Base-by-base conservation (phyloP, 192 early-diverging fungal species). In the Coemansia sp. region DNA sequence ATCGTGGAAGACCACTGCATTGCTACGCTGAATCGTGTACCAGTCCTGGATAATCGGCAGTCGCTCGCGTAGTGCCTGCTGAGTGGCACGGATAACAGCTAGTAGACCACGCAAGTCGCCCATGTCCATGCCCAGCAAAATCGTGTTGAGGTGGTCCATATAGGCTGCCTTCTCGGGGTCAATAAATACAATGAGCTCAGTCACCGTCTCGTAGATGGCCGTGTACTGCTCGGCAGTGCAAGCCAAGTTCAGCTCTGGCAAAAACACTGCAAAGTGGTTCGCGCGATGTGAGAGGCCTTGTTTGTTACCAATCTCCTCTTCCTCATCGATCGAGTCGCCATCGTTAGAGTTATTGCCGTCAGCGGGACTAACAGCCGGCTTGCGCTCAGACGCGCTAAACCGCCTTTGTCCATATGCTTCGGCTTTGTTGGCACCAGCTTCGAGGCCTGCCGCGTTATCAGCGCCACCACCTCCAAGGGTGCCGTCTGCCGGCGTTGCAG, bases 61-160 rank as follows among this genome's bases (percentile, higher is more conserved):
- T 21, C 75, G 70, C 62, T 82, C 79, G 5, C 79, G 79, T 18
- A 82, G 68, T 6, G 74, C 75, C 23, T 63, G 68, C 59, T 82
- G 79, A 4, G 79, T 77, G 18, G 70, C 79, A 4, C 62, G 71
- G 35, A 82, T 77, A 24, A 82, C 56, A 11, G 71, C 58, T 9
- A 77, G 53, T 63, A 80, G 67, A 5, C 87, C 85, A 11, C 63
- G 67, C 20, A 94, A 60, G 65, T 94, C 86, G 62, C 86, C 82
- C 83, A 89, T 86, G 74, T 96, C 92, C 36, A 91, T 87, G 11
- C 91, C 89, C 48, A 95, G 76, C 61, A 90, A 77, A 62, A 93
- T 93, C 37, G 91, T 91, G 39, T 88, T 85, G 11, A 94, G 70
- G 24, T 87, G 80, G 46, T 90, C 89, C 48, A 83, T 76, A 14